Evolutionary conservation across 768 basidiomycete genomes (phyloP).

Genomic region (Kwoniella mangroviensis): DNA sequence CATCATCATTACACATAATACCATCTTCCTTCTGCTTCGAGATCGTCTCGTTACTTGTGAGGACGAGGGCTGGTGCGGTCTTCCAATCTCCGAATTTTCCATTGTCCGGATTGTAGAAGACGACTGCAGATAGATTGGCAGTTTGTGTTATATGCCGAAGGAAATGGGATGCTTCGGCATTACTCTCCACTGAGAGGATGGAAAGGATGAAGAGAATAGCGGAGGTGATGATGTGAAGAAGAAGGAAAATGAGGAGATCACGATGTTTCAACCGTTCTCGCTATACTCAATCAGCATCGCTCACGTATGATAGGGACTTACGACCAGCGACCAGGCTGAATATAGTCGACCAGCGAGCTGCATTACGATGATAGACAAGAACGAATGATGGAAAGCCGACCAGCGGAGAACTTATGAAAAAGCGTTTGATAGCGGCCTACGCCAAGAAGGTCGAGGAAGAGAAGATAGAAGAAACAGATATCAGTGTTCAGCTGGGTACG

Average conservation of each 20-base stretch:
- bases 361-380: background rate
- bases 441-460: background rate
- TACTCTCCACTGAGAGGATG: constrained; percentile 11
- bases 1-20: background rate
- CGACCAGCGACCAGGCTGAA: constrained; percentile 16
- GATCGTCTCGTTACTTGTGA: constrained; percentile 1
- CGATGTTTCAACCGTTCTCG: constrained; percentile 9
- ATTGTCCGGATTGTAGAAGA: constrained; percentile 17
- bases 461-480: background rate
- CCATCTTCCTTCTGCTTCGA: constrained; percentile 7
- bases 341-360: constrained; percentile 15
- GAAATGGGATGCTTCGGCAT: constrained; percentile 20
- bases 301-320: background rate
- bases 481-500: background rate
- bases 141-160: constrained; percentile 20
- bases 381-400: background rate
- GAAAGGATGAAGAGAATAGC: constrained; percentile 10
- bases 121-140: constrained; percentile 17
- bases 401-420: constrained; percentile 4
- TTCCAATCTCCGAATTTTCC: constrained; percentile 15
- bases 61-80: constrained; percentile 16
- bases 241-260: constrained; percentile 16
- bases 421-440: background rate
- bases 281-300: background rate
- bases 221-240: constrained; percentile 10